Base-by-base conservation (phyloP, 768 basidiomycete species). In the Xanthoconium stramineum region DNA sequence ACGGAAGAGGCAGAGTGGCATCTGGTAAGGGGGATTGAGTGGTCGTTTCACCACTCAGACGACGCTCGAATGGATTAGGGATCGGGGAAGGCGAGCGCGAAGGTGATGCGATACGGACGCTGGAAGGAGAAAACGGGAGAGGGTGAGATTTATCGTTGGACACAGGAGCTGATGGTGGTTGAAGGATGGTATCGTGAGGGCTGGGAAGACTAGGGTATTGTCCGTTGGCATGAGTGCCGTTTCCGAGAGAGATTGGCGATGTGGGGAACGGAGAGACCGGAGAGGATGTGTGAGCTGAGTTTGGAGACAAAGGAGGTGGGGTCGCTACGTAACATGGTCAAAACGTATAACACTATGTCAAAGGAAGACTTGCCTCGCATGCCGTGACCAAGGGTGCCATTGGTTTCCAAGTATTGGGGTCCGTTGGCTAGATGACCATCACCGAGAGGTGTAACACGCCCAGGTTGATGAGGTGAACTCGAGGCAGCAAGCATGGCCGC, bases 31-130 rank as follows among this genome's bases (percentile, higher is more conserved):
- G 63, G 8, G 64, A 64, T 42, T 64, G 65, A n/a, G 58, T 50
- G 15, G 58, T 55, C 10, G 67, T 74, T 61, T 61, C 70, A 89
- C 95, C 69, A 92, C 96, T 73, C 86, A 98, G 70, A 91, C 94
- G 74, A 91, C 91, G 73, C 85, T 80, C 65, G 86, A 96, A 69
- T 88, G 96, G 67, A 91, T 91, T 80, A 87, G 96, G 93, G 90
- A 97, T 68, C 1, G 66, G 68, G 9, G 70, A 72, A 50, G 68
- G 70, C n/a, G 66, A 61, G 32, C 59, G 65, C 3, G 74, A 64
- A 36, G 69, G 61, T 5, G 66, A 69, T 19, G 63, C 71, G 38
- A 74, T 64, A 53, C 62, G 64, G 30, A 72, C 54, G 29, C 17
- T 47, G 32, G 59, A 58, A 46, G 65, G 50, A 19, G 72, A 63